Evolutionary conservation across 2,329 filamentous ascomycete genomes (phyloP).

Genomic region (Cercospora citrullina): DNA sequence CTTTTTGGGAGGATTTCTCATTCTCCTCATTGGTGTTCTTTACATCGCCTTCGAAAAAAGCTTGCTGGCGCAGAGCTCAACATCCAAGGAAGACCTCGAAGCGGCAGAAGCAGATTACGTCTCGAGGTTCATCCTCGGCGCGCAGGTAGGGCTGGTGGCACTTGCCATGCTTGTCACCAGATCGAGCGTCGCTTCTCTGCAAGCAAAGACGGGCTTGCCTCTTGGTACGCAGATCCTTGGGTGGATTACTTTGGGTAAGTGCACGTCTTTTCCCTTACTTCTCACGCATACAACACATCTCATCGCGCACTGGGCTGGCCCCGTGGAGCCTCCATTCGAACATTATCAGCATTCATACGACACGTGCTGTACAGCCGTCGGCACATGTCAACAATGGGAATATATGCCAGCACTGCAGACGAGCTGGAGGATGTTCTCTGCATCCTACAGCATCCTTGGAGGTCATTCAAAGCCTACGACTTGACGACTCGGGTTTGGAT

Average conservation of each 20-base stretch:
- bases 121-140: constrained; percentile 62
- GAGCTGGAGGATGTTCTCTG: constrained; percentile 21
- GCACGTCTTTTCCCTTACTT: neutral
- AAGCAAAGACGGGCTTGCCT: constrained; percentile 81
- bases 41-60: constrained; percentile 80
- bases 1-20: constrained; percentile 71
- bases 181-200: constrained; percentile 80
- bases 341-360: neutral
- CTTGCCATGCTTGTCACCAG: constrained; percentile 83
- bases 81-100: constrained; percentile 35
- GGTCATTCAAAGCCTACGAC: constrained; percentile 13
- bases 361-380: neutral
- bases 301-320: neutral
- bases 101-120: constrained; percentile 45
- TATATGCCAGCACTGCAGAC: constrained; percentile 14
- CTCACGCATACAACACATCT: neutral
- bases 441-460: constrained; percentile 22
- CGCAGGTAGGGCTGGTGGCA: constrained; percentile 75
- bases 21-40: constrained; percentile 71
- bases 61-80: constrained; percentile 49
- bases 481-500: constrained; percentile 16
- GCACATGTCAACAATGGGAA: constrained; percentile 12
- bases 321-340: neutral
- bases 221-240: constrained; percentile 84
- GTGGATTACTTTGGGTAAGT: constrained; percentile 72